These are phyloP conservation scores for Bothriochloa decipiens DNA, from an alignment of 176 grass and related monocot species.

Conservation along the genomic window DNA sequence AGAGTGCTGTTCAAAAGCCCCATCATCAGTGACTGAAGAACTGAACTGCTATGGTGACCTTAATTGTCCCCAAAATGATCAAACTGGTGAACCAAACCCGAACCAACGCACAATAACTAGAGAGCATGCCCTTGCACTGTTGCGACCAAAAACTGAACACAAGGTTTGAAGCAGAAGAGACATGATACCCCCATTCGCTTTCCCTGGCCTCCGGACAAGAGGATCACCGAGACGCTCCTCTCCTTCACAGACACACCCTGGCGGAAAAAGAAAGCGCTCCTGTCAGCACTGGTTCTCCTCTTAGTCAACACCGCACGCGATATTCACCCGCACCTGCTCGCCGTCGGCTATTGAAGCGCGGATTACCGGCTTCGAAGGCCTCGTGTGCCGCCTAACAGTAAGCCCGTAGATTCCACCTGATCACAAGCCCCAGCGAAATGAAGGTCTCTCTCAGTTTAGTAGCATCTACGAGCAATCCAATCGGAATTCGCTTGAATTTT, in stretches of 20 bases:
- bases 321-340: conserved; percentile 36
- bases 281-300: conserved; percentile 24
- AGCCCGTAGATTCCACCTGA: conserved; percentile 43
- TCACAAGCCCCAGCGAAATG: background rate
- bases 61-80: background rate
- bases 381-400: conserved; percentile 6
- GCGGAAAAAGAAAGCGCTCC: background rate
- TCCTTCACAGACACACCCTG: conserved; percentile 69
- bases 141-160: background rate
- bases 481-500: background rate
- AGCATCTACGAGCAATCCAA: conserved; percentile 6
- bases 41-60: background rate
- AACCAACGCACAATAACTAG: background rate
- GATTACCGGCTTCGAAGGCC: conserved; percentile 25
- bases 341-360: conserved; percentile 33
- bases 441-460: background rate
- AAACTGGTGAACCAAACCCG: background rate
- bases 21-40: background rate
- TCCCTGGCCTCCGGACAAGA: conserved; percentile 83
- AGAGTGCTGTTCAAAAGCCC: background rate
- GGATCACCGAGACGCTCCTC: conserved; percentile 90
- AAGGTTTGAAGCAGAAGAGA: conserved; percentile 16
- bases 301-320: background rate
- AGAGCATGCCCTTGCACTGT: background rate
- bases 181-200: conserved; percentile 86